Percentiles rank a stretch among this genome's conserved stretches.
Conservation (phyloP, 768 basidiomycete genomes). For the Mycena albidolilacea region DNA sequence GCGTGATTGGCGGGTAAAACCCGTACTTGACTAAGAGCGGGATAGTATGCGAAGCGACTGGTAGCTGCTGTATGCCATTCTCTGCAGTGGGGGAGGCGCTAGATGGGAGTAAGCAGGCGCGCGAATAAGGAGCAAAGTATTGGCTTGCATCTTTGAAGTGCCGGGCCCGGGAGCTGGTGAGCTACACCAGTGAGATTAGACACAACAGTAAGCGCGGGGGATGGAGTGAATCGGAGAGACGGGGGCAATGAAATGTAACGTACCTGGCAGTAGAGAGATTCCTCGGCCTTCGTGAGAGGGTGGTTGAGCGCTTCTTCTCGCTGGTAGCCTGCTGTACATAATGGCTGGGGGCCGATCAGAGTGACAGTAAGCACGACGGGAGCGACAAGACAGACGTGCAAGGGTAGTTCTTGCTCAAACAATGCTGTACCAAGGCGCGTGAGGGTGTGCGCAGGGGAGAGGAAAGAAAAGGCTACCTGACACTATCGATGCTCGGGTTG, state of each 20-base stretch:
- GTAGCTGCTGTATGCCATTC: slow-evolving; percentile 42
- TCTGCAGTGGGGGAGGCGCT: slow-evolving; percentile 51
- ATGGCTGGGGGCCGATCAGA: slow-evolving; percentile 63
- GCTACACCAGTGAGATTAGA: slow-evolving; percentile 21
- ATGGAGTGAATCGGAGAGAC: slow-evolving; percentile 43
- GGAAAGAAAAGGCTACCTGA: slow-evolving; percentile 63
- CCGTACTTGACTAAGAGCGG: slow-evolving; percentile 65
- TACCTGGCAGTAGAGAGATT: slow-evolving; percentile 71
- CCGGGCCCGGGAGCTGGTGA: slow-evolving; percentile 30
- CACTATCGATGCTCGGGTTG: slow-evolving; percentile 60
- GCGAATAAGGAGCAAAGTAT: slow-evolving; percentile 32
- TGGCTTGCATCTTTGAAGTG: slow-evolving; percentile 37
- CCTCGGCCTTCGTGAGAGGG: slow-evolving; percentile 74
- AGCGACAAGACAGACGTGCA: slow-evolving; percentile 80
- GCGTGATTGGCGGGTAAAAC: slow-evolving; percentile 67
- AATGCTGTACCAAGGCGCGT: slow-evolving; percentile 68
- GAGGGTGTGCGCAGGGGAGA: slow-evolving; percentile 36
- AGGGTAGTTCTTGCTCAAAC: slow-evolving; percentile 88
- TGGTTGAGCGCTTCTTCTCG: slow-evolving; percentile 82
- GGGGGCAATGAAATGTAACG: slow-evolving; percentile 40
- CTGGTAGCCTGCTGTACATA: slow-evolving; percentile 88
- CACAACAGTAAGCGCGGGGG: slow-evolving; percentile 20
- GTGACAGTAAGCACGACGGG: slow-evolving; percentile 34
- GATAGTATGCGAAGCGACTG: slow-evolving; percentile 46
- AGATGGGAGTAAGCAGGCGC: slow-evolving; percentile 41